Evolutionary conservation across 768 basidiomycete genomes (phyloP), one percentile per base, ranked within the genome.

Genomic region (Amanita molliuscula): DNA sequence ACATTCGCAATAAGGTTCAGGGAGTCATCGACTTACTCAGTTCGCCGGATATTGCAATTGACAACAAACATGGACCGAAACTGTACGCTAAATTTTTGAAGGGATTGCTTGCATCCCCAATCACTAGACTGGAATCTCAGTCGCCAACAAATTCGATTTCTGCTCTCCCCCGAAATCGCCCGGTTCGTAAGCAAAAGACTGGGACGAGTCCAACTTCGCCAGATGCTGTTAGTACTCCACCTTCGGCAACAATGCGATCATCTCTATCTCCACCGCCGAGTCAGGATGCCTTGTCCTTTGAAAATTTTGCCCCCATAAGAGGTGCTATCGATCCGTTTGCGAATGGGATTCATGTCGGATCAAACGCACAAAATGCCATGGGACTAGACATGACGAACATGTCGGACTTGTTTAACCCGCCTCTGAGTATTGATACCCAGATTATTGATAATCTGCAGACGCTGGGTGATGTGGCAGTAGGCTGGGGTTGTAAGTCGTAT

Each of bases 31-130:
- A 84, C 53, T 72, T 88, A 1, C 73, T 91, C 3, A 75, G 76
- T 3, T 79, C 81, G 0, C 75, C 83, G 5, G 79, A 82, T 48
- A 77, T 91, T 15, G 81, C 82, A 16, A 74, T 91, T 52, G 89
- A 92, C 64, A 82, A 86, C 23, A 80, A 81, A 15, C 88, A 91
- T 59, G 85, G 84, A 0, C 88, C 88, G 1, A 84, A 80, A 60
- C 68, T 90, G 4, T 90, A 88, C 62, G 78, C 88, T 0, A 81
- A 78, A 43, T 91, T 91, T 75, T 71, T 92, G 41, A 76, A 77
- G 38, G 79, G 81, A 31, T 72, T 91, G 4, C 72, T 91, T 6
- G 76, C 76, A 13, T 75, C 75, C n/a, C 78, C 78, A 16, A 73
- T 68, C 61, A 70, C 73, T 8, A 42, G 49, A 29, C 49, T 50